Percentiles rank a stretch among this genome's conserved stretches.
These are phyloP conservation scores for Globisporangium irregulare DNA, from an alignment of 352 stramenopile genomes.

Conservation along the genomic window DNA sequence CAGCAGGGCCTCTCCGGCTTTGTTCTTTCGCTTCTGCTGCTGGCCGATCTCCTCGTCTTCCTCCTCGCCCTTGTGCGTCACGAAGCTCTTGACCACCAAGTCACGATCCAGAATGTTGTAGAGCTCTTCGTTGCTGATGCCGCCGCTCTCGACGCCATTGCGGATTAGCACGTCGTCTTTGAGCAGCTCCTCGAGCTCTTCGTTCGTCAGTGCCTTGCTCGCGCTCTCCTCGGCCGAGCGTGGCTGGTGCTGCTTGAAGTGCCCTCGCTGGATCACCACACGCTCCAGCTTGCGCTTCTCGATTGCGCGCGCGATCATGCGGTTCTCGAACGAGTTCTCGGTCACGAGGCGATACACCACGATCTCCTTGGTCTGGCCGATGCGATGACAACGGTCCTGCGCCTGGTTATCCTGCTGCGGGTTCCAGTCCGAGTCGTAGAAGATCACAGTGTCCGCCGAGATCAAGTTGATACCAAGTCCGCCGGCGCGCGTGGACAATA, in stretches of 20 bases:
- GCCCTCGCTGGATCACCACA: conserved; percentile 83
- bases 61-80: conserved; percentile 34
- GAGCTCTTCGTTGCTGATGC: conserved; percentile 66
- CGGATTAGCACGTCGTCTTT: conserved; percentile 75
- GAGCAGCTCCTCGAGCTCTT: conserved; percentile 72
- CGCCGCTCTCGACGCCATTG: conserved; percentile 65
- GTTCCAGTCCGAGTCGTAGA: conserved; percentile 99
- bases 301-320: conserved; percentile 90
- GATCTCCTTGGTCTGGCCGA: conserved; percentile 89
- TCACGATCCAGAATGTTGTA: conserved; percentile 62
- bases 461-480: conserved; percentile 97
- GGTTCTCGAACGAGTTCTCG: conserved; percentile 93
- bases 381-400: conserved; percentile 88
- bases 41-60: conserved; percentile 5
- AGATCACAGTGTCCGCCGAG: conserved; percentile 96
- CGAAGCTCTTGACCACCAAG: conserved; percentile 75
- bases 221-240: conserved; percentile 24
- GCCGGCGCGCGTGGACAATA: conserved; percentile 90
- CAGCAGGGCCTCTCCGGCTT: conserved; percentile 27
- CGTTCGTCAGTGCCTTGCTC: conserved; percentile 54
- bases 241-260: conserved; percentile 57
- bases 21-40: conserved; percentile 9
- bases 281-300: conserved; percentile 91
- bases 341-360: conserved; percentile 93
- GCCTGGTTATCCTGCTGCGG: conserved; percentile 95